These are phyloP conservation scores for Haplosporangium sp. DNA, from an alignment of 371 early-diverging fungal genomes.

Conservation along the genomic window DNA sequence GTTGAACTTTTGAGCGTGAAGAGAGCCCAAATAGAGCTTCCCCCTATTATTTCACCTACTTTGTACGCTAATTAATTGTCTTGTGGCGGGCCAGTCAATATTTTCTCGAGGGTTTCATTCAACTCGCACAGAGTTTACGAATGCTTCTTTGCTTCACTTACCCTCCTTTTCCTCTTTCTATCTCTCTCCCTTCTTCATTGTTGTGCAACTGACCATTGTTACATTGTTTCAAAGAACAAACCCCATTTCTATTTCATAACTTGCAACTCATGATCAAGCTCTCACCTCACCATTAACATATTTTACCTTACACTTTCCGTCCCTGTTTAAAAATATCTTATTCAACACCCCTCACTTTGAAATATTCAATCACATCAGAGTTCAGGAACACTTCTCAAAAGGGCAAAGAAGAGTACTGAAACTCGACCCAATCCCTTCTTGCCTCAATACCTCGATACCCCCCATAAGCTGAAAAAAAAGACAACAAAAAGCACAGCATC, in stretches of 20 bases:
- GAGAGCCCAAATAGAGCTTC: conserved; percentile 1
- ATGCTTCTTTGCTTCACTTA: too few species aligned
- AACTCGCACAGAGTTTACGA: too few species aligned
- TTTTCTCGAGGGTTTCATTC: too few species aligned
- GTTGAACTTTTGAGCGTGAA: background rate
- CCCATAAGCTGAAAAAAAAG: too few species aligned
- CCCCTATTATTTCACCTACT: background rate
- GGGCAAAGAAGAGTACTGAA: background rate
- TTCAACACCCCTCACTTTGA: background rate
- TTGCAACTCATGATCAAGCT: too few species aligned
- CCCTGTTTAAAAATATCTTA: background rate
- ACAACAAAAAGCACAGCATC: too few species aligned
- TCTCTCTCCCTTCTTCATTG: background rate
- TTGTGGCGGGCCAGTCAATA: background rate
- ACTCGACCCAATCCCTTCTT: background rate
- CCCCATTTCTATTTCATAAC: background rate
- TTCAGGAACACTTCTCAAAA: background rate
- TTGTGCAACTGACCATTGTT: too few species aligned
- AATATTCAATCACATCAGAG: background rate
- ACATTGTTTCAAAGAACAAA: background rate
- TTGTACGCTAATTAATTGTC: background rate
- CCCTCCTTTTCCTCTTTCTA: background rate
- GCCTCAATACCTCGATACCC: background rate
- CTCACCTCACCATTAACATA: too few species aligned
- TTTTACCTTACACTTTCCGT: background rate